A percentile compares a stretch with the other conserved stretches of the same genome.
Conservation (phyloP, 768 basidiomycete genomes). For the Ramaria sp. region DNA sequence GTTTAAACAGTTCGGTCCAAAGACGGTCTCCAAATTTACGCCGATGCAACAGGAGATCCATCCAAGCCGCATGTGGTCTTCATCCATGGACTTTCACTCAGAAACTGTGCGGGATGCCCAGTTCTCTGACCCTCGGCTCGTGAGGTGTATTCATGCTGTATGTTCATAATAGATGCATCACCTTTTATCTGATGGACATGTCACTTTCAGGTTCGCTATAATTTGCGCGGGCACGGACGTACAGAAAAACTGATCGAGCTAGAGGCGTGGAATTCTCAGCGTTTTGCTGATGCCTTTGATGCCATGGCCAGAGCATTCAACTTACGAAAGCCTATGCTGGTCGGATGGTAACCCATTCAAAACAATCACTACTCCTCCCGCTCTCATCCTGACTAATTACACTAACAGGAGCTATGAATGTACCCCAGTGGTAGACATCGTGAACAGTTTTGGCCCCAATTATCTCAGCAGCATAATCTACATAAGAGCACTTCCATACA, state of each 20-base stretch:
- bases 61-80: slow-evolving; percentile 29
- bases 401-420: slow-evolving; percentile 21
- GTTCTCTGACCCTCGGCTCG: not conserved
- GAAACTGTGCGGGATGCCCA: slow-evolving; percentile 24
- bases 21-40: slow-evolving; percentile 31
- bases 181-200: not conserved
- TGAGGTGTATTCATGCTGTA: not conserved
- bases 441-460: slow-evolving; percentile 14
- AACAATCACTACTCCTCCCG: slow-evolving; percentile 12
- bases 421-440: slow-evolving; percentile 20
- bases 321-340: slow-evolving; percentile 20
- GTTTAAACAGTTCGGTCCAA: slow-evolving; percentile 14
- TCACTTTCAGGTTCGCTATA: slow-evolving; percentile 22
- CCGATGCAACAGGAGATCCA: slow-evolving; percentile 28
- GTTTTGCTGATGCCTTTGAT: slow-evolving; percentile 23
- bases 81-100: slow-evolving; percentile 29
- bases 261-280: slow-evolving; percentile 19
- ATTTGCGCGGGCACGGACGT: slow-evolving; percentile 24
- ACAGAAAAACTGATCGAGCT: slow-evolving; percentile 19
- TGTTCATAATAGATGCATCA: not conserved
- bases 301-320: slow-evolving; percentile 22
- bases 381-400: slow-evolving; percentile 18
- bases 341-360: slow-evolving; percentile 23
- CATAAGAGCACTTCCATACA: slow-evolving; percentile 11
- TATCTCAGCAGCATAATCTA: slow-evolving; percentile 14